Base-by-base conservation (phyloP, 2,329 filamentous ascomycete genomes). In the Fusarium globosum region DNA sequence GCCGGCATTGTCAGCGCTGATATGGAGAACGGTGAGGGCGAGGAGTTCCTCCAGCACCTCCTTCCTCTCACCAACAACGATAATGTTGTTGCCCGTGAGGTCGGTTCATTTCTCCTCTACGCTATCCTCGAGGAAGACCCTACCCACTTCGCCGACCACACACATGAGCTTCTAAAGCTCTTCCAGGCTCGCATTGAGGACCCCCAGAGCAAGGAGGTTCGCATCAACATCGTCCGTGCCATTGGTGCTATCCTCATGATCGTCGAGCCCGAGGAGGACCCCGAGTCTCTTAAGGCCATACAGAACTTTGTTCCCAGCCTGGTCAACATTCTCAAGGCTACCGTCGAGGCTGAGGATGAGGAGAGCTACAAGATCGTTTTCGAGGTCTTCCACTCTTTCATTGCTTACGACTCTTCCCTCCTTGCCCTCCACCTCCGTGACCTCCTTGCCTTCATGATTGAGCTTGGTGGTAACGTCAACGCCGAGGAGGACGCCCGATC, bases 361-460 rank as follows among this genome's bases (percentile, higher is more conserved):
- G 95, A 97, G 80, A 92, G 93, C 81, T 92, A 93, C 77, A 94
- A 96, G 87, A 92, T 96, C 80, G 91, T 94, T 33, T 99, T 98
- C 78, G 96, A 98, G 81, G 95, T 97, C 75, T 97, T 98, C 89
- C 96, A 98, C 86, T 96, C 94, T 57, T 92, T 98, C 78, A 89
- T 99, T 61, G 93, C 93, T 73, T 97, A 94, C 82, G 96, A 98
- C 81, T 93, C 94, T 36, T 90, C 94, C 52, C 89, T 98, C 57
- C 86, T 98, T 59, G 93, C 92, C 74, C 88, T 90, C 62, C 95
- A 98, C 85, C 94, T 99, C 80, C 94, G 92, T 81, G 94, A 98
- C 78, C 89, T 99, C 14, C 88, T 98, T 69, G 90, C 93, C 76
- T 97, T 98, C 87, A 98, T 98, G 94, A 92, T 97, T 78, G 92